Evolutionary conservation across 129 eudicot species (phyloP).

Genomic region (Helianthus annuus): DNA sequence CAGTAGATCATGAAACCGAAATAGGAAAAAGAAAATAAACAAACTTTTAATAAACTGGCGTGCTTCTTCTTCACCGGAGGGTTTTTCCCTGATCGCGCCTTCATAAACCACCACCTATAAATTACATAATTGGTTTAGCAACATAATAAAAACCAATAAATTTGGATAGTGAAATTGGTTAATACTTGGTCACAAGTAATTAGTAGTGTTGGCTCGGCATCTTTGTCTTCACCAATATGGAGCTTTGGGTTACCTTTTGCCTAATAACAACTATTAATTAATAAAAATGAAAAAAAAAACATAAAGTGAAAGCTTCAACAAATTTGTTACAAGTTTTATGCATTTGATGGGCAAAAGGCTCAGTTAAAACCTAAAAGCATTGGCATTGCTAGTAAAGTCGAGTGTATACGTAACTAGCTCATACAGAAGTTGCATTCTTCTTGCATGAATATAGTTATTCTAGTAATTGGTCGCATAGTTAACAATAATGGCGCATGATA

Average conservation of each 20-base stretch:
- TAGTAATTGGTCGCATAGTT: not conserved
- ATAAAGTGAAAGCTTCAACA: constrained; percentile 10
- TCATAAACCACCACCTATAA: constrained; percentile 98
- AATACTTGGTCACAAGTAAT: constrained; percentile 96
- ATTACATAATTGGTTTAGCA: constrained; percentile 26
- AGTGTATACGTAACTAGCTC: not conserved
- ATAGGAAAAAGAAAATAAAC: not conserved
- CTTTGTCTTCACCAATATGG: constrained; percentile 57
- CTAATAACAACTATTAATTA: constrained; percentile 53
- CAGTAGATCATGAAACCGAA: not conserved
- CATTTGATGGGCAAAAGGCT: not conserved
- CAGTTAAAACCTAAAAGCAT: constrained; percentile 10
- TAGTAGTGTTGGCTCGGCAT: constrained; percentile 71
- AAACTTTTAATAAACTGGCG: constrained; percentile 78
- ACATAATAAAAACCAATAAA: constrained; percentile 7
- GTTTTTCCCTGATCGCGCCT: constrained; percentile 83
- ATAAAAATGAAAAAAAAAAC: constrained; percentile 14
- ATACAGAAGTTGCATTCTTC: not conserved
- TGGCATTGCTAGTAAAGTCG: not conserved
- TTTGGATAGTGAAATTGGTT: constrained; percentile 22
- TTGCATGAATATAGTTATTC: constrained; percentile 9
- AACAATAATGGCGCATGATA: not conserved
- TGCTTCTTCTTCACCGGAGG: constrained; percentile 79
- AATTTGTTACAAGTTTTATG: constrained; percentile 2
- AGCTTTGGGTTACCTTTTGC: constrained; percentile 73